phyloP scores from a whole-genome alignment of 306 rosid genomes.

The Bauhinia variegata region DNA sequence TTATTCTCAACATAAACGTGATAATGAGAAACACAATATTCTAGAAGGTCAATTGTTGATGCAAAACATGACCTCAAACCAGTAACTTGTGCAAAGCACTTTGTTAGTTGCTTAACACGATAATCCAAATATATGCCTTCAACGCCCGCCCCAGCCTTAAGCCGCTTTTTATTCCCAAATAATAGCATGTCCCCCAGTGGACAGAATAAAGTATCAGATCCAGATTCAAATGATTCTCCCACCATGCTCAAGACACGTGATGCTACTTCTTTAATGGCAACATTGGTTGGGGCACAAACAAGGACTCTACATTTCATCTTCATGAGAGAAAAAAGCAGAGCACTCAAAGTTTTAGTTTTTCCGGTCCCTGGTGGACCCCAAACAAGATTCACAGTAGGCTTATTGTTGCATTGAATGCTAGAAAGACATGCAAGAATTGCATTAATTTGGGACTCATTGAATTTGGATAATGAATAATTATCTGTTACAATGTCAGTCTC shows the following conservation, averaged over 20 bases:
- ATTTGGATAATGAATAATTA: too few relatives aligned
- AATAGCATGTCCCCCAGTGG: slow-evolving; percentile 53
- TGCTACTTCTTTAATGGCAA: slow-evolving; percentile 53
- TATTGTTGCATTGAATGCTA: too few relatives aligned
- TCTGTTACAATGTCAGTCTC: too few relatives aligned
- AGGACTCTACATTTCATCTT: slow-evolving; percentile 40
- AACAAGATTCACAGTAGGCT: too few relatives aligned
- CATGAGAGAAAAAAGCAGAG: slow-evolving; percentile 30
- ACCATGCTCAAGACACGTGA: slow-evolving; percentile 40
- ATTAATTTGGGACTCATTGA: too few relatives aligned
- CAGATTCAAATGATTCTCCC: slow-evolving; percentile 2
- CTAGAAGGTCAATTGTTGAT: slow-evolving; percentile 49
- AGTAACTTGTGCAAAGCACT: slow-evolving; percentile 40
- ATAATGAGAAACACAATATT: slow-evolving; percentile 47
- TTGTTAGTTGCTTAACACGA: slow-evolving; percentile 35
- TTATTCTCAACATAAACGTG: slow-evolving; percentile 35
- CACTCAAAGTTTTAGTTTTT: too few relatives aligned
- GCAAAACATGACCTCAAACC: slow-evolving; percentile 50
- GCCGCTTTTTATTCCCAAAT: slow-evolving; percentile 53
- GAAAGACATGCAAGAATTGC: too few relatives aligned
- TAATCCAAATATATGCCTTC: slow-evolving; percentile 45
- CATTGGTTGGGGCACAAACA: slow-evolving; percentile 57
- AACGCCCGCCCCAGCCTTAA: slow-evolving; percentile 39
- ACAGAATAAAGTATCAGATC: slow-evolving; percentile 23
- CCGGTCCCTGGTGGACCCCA: too few relatives aligned